Evolutionary conservation across 1,284 basidiomycete species (phyloP).

Genomic region (Prillingera fragicola): DNA sequence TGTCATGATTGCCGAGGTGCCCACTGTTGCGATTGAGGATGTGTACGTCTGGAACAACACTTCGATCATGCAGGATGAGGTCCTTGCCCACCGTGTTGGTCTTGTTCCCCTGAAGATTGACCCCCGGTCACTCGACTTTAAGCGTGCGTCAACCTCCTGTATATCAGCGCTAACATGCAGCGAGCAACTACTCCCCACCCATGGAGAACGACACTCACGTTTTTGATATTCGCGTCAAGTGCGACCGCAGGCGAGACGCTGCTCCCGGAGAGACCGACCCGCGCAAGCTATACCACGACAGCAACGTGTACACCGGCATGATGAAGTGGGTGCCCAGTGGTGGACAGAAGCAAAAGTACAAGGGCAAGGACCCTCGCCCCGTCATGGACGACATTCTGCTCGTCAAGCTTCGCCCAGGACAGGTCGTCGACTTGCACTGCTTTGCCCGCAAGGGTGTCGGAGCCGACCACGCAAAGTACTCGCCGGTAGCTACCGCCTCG

Average conservation of each 20-base stretch:
- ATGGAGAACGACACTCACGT: slow-evolving; percentile 91
- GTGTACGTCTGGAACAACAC: slow-evolving; percentile 97
- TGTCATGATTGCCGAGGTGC: slow-evolving; percentile 92
- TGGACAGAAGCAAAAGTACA: slow-evolving; percentile 59
- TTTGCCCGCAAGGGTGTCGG: slow-evolving; percentile 77
- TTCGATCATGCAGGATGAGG: slow-evolving; percentile 88
- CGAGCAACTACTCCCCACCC: slow-evolving; percentile 53
- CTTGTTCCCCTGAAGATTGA: slow-evolving; percentile 85
- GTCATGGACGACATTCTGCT: slow-evolving; percentile 80
- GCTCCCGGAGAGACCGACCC: slow-evolving; percentile 60
- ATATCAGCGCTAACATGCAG: slow-evolving; percentile 4
- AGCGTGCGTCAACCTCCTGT: slow-evolving; percentile 30
- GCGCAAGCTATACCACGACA: slow-evolving; percentile 61
- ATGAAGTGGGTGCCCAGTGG: slow-evolving; percentile 80
- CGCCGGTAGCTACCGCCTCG: slow-evolving; percentile 95
- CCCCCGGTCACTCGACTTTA: slow-evolving; percentile 56
- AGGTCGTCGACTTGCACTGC: slow-evolving; percentile 75
- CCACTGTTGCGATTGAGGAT: slow-evolving; percentile 85
- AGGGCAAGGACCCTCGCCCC: slow-evolving; percentile 31
- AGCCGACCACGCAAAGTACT: slow-evolving; percentile 95
- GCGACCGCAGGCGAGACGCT: slow-evolving; percentile 57
- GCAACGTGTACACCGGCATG: slow-evolving; percentile 66
- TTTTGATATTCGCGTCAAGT: slow-evolving; percentile 70
- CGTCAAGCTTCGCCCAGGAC: slow-evolving; percentile 86
- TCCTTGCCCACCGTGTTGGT: slow-evolving; percentile 84